These are phyloP conservation scores for Coemansia sp. DNA, from an alignment of 192 early-diverging fungal genomes.

Conservation along the genomic window DNA sequence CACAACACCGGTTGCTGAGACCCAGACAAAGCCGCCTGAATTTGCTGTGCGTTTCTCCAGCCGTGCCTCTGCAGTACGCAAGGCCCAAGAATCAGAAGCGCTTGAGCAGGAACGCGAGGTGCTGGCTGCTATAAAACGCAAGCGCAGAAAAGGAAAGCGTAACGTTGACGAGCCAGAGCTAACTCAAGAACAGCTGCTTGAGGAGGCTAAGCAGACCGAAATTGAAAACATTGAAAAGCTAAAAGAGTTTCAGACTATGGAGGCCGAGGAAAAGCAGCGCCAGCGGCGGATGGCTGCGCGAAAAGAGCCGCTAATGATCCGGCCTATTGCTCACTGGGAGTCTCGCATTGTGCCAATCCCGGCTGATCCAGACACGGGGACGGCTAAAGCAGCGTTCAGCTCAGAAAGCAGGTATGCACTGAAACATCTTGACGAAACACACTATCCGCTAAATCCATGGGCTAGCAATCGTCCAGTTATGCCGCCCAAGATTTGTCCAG, in stretches of 20 bases:
- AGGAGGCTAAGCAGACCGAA: constrained; percentile 48
- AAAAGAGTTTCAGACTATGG: constrained; percentile 32
- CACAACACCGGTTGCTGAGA: not conserved
- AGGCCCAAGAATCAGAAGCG: constrained; percentile 39
- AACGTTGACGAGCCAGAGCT: constrained; percentile 8
- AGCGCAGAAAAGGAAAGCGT: constrained; percentile 8
- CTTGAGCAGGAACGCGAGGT: constrained; percentile 32
- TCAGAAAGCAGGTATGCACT: constrained; percentile 20
- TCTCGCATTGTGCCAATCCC: constrained; percentile 6
- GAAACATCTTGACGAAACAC: constrained; percentile 23
- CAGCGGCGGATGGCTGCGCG: constrained; percentile 23
- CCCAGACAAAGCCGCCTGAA: constrained; percentile 8
- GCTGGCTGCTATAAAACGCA: constrained; percentile 23
- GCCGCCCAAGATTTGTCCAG: constrained; percentile 35
- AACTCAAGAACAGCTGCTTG: constrained; percentile 49
- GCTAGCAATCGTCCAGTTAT: not conserved
- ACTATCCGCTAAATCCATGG: constrained; percentile 44
- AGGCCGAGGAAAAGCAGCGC: constrained; percentile 42
- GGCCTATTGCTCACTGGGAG: constrained; percentile 38
- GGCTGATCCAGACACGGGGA: not conserved
- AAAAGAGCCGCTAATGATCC: constrained; percentile 40
- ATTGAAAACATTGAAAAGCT: constrained; percentile 36
- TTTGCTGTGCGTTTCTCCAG: constrained; percentile 38
- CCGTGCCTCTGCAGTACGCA: constrained; percentile 41
- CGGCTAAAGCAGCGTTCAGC: not conserved